phyloP scores from a whole-genome alignment of 2,329 filamentous ascomycete genomes.

The Calonectria fujianensis region DNA sequence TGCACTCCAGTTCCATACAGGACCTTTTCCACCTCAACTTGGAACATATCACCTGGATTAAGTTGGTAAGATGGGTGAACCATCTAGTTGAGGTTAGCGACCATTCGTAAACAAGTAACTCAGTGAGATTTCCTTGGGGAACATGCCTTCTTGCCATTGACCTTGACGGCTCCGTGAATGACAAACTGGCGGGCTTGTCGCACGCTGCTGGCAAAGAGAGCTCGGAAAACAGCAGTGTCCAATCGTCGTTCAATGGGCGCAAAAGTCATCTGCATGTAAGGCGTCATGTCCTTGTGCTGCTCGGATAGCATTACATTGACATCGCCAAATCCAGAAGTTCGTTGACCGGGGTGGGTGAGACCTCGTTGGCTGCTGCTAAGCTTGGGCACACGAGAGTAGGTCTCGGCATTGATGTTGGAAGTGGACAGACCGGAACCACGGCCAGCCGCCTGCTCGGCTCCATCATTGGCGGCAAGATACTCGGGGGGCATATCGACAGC shows the following conservation, averaged over 20 bases:
- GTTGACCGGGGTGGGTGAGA: conserved; percentile 49
- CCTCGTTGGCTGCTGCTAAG: conserved; percentile 45
- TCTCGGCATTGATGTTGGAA: conserved; percentile 57
- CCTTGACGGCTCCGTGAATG: conserved; percentile 92
- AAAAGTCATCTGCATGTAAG: conserved; percentile 98
- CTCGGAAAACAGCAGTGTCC: conserved; percentile 95
- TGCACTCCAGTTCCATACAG: conserved; percentile 88
- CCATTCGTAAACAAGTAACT: neutral
- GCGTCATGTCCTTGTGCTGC: conserved; percentile 74
- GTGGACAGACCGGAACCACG: conserved; percentile 82
- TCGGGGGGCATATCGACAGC: conserved; percentile 89
- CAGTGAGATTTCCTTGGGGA: neutral
- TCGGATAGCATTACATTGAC: conserved; percentile 59
- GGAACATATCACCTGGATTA: conserved; percentile 98
- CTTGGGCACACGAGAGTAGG: conserved; percentile 57
- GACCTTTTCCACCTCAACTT: conserved; percentile 92
- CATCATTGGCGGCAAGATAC: conserved; percentile 88
- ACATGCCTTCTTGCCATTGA: conserved; percentile 94
- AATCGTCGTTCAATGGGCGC: conserved; percentile 92
- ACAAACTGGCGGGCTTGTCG: conserved; percentile 96
- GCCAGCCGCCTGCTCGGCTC: conserved; percentile 87
- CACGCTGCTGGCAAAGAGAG: conserved; percentile 94
- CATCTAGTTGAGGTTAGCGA: conserved; percentile 77
- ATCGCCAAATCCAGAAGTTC: conserved; percentile 55
- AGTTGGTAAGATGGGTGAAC: conserved; percentile 92